These are phyloP conservation scores for Aspergillus baeticus DNA, from an alignment of 495 filamentous ascomycete genomes.

Conservation along the genomic window DNA sequence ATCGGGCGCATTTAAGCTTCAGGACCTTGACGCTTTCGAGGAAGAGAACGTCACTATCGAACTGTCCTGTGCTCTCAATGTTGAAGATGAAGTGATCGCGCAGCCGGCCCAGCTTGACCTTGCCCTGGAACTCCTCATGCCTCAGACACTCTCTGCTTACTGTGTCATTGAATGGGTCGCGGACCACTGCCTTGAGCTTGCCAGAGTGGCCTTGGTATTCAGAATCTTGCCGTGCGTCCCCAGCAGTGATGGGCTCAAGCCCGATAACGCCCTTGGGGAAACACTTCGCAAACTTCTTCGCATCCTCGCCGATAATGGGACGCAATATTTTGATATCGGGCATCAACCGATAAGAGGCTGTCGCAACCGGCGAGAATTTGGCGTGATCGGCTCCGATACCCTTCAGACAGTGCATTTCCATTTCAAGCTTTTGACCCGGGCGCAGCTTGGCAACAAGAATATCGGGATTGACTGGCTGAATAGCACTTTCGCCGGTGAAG, in stretches of 20 bases:
- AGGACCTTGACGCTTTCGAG: conserved; percentile 80
- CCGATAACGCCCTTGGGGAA: conserved; percentile 89
- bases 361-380: conserved; percentile 96
- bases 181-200: conserved; percentile 83
- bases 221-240: conserved; percentile 58
- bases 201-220: conserved; percentile 69
- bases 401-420: conserved; percentile 87
- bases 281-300: conserved; percentile 84
- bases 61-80: conserved; percentile 93
- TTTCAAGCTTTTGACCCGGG: conserved; percentile 80
- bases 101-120: conserved; percentile 87
- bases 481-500: conserved; percentile 64
- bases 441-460: conserved; percentile 94
- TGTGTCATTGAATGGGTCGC: conserved; percentile 80
- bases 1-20: conserved; percentile 69
- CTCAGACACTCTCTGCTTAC: conserved; percentile 90
- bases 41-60: conserved; percentile 86
- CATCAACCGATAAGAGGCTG: conserved; percentile 85
- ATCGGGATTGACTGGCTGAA: conserved; percentile 80
- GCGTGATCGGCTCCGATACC: conserved; percentile 94
- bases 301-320: conserved; percentile 83
- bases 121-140: conserved; percentile 89
- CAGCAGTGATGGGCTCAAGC: conserved; percentile 66
- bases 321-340: conserved; percentile 78
- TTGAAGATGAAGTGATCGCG: conserved; percentile 97